Evolutionary conservation across 106 monocot species (phyloP).

Genomic region (Dactylorhiza incarnata): DNA sequence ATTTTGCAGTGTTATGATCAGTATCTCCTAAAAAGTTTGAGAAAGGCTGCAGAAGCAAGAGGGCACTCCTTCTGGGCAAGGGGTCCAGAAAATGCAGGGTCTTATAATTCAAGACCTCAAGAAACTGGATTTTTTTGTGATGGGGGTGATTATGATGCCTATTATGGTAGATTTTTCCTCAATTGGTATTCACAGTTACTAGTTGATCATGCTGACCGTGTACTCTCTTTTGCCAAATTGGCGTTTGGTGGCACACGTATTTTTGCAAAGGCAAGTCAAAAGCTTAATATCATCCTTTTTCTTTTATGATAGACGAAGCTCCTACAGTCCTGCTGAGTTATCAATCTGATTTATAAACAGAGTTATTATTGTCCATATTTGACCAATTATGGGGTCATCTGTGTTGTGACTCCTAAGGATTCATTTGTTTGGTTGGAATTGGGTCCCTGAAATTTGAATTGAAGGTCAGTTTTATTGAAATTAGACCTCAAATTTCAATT

Average conservation of each 20-base stretch:
- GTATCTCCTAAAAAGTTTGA: slow-evolving; percentile 70
- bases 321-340: background rate
- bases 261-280: slow-evolving; percentile 63
- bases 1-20: slow-evolving; percentile 65
- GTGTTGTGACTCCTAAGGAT: background rate
- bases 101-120: slow-evolving; percentile 76
- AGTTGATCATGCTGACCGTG: slow-evolving; percentile 78
- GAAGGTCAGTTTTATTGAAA: too few species aligned
- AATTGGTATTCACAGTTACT: slow-evolving; percentile 80
- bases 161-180: slow-evolving; percentile 97
- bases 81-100: slow-evolving; percentile 80
- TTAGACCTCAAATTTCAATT: too few species aligned
- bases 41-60: slow-evolving; percentile 68
- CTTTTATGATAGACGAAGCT: background rate
- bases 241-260: slow-evolving; percentile 75
- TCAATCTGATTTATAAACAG: background rate
- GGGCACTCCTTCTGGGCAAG: slow-evolving; percentile 79
- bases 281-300: background rate
- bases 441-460: too few species aligned
- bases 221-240: slow-evolving; percentile 65
- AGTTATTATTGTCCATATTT: background rate
- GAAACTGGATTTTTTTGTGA: slow-evolving; percentile 90
- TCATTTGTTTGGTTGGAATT: background rate
- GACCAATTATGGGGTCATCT: background rate
- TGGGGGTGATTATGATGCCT: slow-evolving; percentile 91